Evolutionary conservation across 352 stramenopile species (phyloP), one percentile per base, ranked within the genome.

Genomic region (Globisporangium camurandrum): DNA sequence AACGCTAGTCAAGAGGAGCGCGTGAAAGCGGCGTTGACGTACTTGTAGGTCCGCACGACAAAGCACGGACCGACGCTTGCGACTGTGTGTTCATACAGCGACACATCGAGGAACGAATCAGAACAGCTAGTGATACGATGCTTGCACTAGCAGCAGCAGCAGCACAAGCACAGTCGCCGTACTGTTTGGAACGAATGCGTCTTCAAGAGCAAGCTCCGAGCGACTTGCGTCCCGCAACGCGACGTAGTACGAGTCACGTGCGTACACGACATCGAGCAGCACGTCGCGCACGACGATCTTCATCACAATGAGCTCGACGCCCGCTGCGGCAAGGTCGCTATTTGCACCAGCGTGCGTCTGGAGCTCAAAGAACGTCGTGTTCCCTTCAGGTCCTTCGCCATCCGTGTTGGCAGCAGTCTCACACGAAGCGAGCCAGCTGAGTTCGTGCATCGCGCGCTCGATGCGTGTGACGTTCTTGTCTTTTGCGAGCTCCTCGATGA

Each of bases 401-500:
- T 34, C 6, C 11, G 6, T 12, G 30, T 12, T 34, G 30, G 11
- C 30, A 55, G 42, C 26, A n/a, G n/a, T n/a, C n/a, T n/a, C n/a
- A n/a, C n/a, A n/a, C n/a, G 66, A 64, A 14, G 64, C 56, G 28
- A 85, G 68, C 75, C 75, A 87, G 24, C 75, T 68, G 8, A 85
- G 61, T 49, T 80, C 70, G 17, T 41, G 54, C 1, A 71, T 33
- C 14, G 57, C 72, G 27, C 69, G 56, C 14, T 77, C 66, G 16
- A 87, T 71, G 33, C 70, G 69, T n/a, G 56, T 47, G 4, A 68
- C 62, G 8, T 71, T 65, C 39, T 75, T 82, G 19, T 71, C 64
- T 44, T 85, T 87, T 19, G 66, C 66, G n/a, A 87, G 48, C 41
- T 87, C 72, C 39, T 87, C 72, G 6, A 85, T 70, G 51, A 85